These are phyloP conservation scores for Dactylonectria macrodidyma DNA, from an alignment of 2,329 filamentous ascomycete species.

Conservation along the genomic window DNA sequence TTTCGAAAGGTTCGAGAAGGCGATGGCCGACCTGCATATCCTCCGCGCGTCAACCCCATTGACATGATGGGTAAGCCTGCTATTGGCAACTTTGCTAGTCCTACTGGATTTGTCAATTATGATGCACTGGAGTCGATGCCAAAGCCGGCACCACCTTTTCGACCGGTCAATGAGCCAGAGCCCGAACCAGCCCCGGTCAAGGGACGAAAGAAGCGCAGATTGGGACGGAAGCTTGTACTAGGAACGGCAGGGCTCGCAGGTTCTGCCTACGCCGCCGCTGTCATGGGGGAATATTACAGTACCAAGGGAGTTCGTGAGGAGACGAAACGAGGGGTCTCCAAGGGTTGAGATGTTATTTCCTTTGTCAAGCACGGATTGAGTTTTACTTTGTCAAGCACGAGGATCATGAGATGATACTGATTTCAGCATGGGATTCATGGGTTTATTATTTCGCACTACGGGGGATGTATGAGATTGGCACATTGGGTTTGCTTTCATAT, in stretches of 20 bases:
- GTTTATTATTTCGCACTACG: not conserved
- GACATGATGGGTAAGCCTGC: slow-evolving; percentile 65
- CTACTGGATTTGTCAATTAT: slow-evolving; percentile 77
- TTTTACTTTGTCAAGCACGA: no score
- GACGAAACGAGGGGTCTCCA: no score
- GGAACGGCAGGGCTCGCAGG: slow-evolving; percentile 70
- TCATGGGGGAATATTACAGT: slow-evolving; percentile 71
- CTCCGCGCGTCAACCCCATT: slow-evolving; percentile 68
- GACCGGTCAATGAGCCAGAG: slow-evolving; percentile 61
- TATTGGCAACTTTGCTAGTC: slow-evolving; percentile 73
- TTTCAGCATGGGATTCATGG: not conserved
- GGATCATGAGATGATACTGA: no score
- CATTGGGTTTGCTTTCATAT: slow-evolving; percentile 7
- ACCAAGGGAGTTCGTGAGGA: slow-evolving; percentile 57
- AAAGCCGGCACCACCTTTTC: slow-evolving; percentile 53
- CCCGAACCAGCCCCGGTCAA: slow-evolving; percentile 56
- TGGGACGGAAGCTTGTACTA: slow-evolving; percentile 65
- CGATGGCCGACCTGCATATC: not conserved
- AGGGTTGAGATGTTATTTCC: no score
- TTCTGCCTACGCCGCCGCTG: slow-evolving; percentile 70
- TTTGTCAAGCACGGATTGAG: no score
- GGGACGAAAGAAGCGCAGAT: slow-evolving; percentile 54
- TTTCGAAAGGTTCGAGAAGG: slow-evolving; percentile 70
- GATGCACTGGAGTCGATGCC: slow-evolving; percentile 55
- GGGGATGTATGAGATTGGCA: not conserved